Percentiles rank a stretch among this genome's conserved stretches.
Conservation (phyloP, 768 basidiomycete genomes). For the Inosperma sp. region DNA sequence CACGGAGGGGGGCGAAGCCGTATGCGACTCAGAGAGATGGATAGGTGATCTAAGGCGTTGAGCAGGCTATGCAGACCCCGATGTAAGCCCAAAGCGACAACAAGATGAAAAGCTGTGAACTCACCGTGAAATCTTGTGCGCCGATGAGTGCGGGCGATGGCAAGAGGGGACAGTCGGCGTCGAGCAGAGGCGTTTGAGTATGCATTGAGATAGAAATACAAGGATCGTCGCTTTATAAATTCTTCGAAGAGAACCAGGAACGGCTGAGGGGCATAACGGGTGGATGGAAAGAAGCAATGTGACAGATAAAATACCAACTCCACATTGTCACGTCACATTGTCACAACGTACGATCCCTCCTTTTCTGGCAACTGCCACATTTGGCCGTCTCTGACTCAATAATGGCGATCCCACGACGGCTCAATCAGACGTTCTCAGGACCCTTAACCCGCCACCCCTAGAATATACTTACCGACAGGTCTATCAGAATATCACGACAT, state of each 20-base stretch:
- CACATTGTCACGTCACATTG: not conserved
- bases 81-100: not conserved
- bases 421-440: no score
- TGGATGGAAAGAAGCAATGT: not conserved
- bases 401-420: no score
- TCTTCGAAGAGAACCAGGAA: constrained; percentile 9
- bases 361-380: not conserved
- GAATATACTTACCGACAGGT: no score
- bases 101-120: not conserved
- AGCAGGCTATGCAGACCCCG: constrained; percentile 15
- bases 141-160: not conserved
- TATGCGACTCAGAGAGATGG: constrained; percentile 21
- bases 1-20: constrained; percentile 15
- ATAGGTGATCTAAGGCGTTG: constrained; percentile 28
- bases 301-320: constrained; percentile 2
- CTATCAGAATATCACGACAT: no score
- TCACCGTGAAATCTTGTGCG: constrained; percentile 9
- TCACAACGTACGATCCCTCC: not conserved
- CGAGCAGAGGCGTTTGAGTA: not conserved
- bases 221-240: not conserved
- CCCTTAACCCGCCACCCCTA: no score
- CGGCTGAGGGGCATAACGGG: constrained; percentile 10
- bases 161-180: not conserved
- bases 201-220: not conserved
- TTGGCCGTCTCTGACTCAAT: no score